These are phyloP conservation scores for Aphanoascus verrucosus DNA, from an alignment of 2,329 filamentous ascomycete genomes.

Conservation along the genomic window DNA sequence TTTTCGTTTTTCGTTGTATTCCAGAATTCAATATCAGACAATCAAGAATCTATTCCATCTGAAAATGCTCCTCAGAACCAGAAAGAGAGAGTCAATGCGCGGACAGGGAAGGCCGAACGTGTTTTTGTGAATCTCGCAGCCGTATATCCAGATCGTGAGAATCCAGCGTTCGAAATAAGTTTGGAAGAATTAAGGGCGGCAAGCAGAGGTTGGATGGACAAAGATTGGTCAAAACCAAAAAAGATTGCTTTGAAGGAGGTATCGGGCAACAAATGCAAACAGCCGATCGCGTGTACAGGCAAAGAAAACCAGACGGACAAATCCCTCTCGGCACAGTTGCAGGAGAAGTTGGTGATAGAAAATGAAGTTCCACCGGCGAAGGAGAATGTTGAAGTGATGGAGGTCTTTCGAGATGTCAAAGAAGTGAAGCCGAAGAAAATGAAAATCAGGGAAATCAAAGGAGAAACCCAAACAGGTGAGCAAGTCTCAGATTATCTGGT, in stretches of 20 bases:
- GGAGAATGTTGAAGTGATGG: constrained; percentile 16
- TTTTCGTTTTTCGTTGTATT: constrained; percentile 42
- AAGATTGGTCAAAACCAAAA: constrained; percentile 41
- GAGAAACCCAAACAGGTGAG: constrained; percentile 83
- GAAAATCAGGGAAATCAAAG: constrained; percentile 72
- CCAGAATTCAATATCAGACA: constrained; percentile 35
- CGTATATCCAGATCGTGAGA: constrained; percentile 67
- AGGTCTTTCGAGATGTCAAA: constrained; percentile 23
- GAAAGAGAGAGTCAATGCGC: constrained; percentile 72
- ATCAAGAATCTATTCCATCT: constrained; percentile 25
- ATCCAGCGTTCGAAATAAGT: constrained; percentile 64
- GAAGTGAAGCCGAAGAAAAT: constrained; percentile 52
- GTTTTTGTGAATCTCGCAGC: constrained; percentile 79
- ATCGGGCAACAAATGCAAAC: constrained; percentile 32
- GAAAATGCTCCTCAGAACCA: constrained; percentile 60
- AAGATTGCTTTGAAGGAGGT: constrained; percentile 45
- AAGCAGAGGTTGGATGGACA: constrained; percentile 55
- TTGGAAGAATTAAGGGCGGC: constrained; percentile 86
- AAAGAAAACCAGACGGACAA: constrained; percentile 19
- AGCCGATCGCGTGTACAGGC: constrained; percentile 15
- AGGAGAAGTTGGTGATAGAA: constrained; percentile 25
- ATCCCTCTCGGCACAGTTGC: constrained; percentile 23
- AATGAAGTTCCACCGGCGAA: constrained; percentile 16
- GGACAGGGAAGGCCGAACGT: constrained; percentile 71
- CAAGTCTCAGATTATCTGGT: neutral